Percentiles rank a stretch among this genome's conserved stretches.
phyloP scores from a whole-genome alignment of 495 filamentous ascomycete genomes.

The Talaromyces stipitatus region DNA sequence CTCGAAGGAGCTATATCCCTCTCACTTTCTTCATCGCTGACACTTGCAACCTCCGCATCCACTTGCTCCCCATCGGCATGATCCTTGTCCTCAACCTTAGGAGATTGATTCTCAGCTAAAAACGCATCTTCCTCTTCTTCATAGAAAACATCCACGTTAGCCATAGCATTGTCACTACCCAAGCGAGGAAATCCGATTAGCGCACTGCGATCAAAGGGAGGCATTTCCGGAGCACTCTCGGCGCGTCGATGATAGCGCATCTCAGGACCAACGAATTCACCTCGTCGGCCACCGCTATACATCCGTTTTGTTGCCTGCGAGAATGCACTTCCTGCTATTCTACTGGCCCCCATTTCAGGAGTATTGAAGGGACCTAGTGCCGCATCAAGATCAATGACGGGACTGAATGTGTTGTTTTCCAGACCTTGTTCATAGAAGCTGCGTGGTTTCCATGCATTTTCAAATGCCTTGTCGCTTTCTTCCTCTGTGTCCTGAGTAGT shows the following conservation, averaged over 20 bases:
- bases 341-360: constrained; percentile 42
- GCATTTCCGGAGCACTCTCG: constrained; percentile 87
- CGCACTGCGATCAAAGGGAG: constrained; percentile 64
- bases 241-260: constrained; percentile 87
- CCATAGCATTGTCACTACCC: constrained; percentile 61
- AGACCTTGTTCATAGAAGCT: constrained; percentile 35
- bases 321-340: constrained; percentile 48
- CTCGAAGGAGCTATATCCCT: constrained; percentile 4
- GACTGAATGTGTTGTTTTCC: constrained; percentile 57
- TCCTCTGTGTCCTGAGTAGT: constrained; percentile 17
- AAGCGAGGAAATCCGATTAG: constrained; percentile 47
- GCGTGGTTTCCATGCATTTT: constrained; percentile 40
- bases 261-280: constrained; percentile 70
- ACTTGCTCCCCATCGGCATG: neutral
- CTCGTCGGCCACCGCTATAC: constrained; percentile 74
- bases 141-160: constrained; percentile 79
- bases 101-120: constrained; percentile 30
- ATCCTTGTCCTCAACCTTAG: constrained; percentile 12
- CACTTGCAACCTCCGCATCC: neutral
- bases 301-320: constrained; percentile 62
- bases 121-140: constrained; percentile 86
- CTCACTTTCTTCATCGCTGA: constrained; percentile 12
- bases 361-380: constrained; percentile 92
- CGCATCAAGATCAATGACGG: constrained; percentile 89
- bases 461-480: constrained; percentile 20